Base-by-base conservation (phyloP, 805 yeast species). In the Candida yuanshanica region DNA sequence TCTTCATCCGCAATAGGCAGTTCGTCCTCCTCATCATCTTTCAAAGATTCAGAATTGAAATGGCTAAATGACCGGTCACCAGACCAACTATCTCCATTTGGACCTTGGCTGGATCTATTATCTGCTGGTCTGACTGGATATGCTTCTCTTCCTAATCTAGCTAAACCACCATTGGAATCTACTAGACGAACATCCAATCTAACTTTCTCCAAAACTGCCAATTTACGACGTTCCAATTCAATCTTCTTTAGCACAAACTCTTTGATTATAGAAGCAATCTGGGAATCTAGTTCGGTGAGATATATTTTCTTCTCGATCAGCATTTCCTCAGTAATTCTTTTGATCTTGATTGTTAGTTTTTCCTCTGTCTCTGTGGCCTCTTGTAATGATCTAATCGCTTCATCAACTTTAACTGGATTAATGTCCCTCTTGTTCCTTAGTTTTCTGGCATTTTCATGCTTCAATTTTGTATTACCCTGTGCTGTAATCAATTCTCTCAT, bases 401-500 rank as follows among this genome's bases (percentile, higher is more conserved):
- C 97, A 52, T 93, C 96, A 4, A 88, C 95, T 58, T 83, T 87
- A 21, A 85, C 61, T 0, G 98, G 96, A 53, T 84, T 91, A 38
- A 88, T 80, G 38, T 84, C 78, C 26, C 88, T 69, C 52, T 75
- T 80, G 41, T 77, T 77, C 51, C 86, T 84, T 42, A 88, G 71
- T 53, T 81, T 80, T 33, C 76, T 65, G 1, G 95, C 95, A 5
- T 76, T 71, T 37, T 77, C 75, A 53, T 86, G 95, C 53, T 78
- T 83, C 23, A 75, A 64, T 50, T 75, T 78, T 1, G 95, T 79
- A 42, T 70, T 77, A 7, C 79, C 77, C 59, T 90, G 95, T 2
- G 96, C 90, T 55, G 77, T 83, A 24, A 76, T 55, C 38, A 88
- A 68, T 50, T 93, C 99, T 40, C 97, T 74, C 96, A 93, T 93